phyloP scores from a whole-genome alignment of 345 rosid species.

The Gossypium stocksii region DNA sequence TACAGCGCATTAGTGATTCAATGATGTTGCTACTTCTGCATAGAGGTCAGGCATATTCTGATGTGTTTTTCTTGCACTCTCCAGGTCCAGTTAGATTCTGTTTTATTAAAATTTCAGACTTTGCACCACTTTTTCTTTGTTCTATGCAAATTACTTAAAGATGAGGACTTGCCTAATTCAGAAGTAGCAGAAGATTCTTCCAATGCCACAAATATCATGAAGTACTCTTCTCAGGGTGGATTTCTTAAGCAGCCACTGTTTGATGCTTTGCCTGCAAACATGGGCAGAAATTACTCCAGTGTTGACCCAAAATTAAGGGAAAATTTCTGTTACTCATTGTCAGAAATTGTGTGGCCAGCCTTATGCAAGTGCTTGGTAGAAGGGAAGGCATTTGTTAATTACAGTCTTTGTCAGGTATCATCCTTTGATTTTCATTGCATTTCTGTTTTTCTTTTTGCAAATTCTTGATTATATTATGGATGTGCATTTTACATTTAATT shows the following conservation, averaged over 20 bases:
- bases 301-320: conserved; percentile 36
- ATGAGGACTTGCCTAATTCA: conserved; percentile 37
- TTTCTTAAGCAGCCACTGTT: conserved; percentile 66
- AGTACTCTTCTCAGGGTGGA: conserved; percentile 71
- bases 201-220: conserved; percentile 22
- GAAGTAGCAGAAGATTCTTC: conserved; percentile 33
- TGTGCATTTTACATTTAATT: conserved; percentile 1
- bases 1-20: background rate
- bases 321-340: conserved; percentile 47
- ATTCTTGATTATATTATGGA: background rate
- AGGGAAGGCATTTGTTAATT: conserved; percentile 72
- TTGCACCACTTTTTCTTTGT: conserved; percentile 81
- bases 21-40: background rate
- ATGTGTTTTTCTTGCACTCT: conserved; percentile 18
- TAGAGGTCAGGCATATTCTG: background rate
- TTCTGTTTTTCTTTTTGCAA: conserved; percentile 10
- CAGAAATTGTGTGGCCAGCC: conserved; percentile 63
- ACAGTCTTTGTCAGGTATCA: conserved; percentile 77
- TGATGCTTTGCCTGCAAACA: conserved; percentile 33
- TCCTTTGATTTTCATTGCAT: conserved; percentile 8
- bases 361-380: conserved; percentile 66
- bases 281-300: conserved; percentile 27
- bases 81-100: conserved; percentile 70
- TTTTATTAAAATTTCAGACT: conserved; percentile 58
- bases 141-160: conserved; percentile 68